Percentiles rank a stretch among this genome's conserved stretches.
Evolutionary conservation across 2,329 filamentous ascomycete species (phyloP).

Genomic region (Neonectria ditissima): DNA sequence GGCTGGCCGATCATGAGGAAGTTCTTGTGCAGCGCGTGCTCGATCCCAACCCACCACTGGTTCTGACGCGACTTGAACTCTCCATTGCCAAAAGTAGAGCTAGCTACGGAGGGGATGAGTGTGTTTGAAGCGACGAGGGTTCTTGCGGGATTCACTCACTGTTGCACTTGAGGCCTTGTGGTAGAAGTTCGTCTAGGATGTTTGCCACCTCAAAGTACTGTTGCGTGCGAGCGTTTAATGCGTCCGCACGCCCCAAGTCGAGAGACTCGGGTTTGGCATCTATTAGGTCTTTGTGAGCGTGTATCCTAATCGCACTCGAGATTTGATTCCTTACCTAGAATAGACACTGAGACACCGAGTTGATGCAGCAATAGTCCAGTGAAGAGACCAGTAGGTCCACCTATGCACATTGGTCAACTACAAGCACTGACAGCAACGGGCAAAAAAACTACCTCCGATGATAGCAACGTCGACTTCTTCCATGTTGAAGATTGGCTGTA

Average conservation of each 20-base stretch:
- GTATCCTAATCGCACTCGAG: not conserved
- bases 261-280: constrained; percentile 55
- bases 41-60: constrained; percentile 60
- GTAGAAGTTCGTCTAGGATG: constrained; percentile 56
- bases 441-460: constrained; percentile 48
- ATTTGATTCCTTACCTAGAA: constrained; percentile 48
- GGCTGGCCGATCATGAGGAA: constrained; percentile 65
- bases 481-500: constrained; percentile 7
- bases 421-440: constrained; percentile 1
- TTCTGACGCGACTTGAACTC: constrained; percentile 61
- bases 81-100: constrained; percentile 60
- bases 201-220: constrained; percentile 60
- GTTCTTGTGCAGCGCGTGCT: constrained; percentile 59
- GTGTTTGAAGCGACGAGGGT: not conserved
- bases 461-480: constrained; percentile 51
- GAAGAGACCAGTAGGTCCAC: constrained; percentile 60
- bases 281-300: constrained; percentile 30
- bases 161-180: constrained; percentile 60
- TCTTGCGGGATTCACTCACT: constrained; percentile 49
- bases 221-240: constrained; percentile 61
- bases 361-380: constrained; percentile 57
- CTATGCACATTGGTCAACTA: constrained; percentile 38
- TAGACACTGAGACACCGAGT: constrained; percentile 55
- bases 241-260: constrained; percentile 59
- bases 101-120: constrained; percentile 48